phyloP scores from a whole-genome alignment of 305 asterid species.

The Solanum hybrid region DNA sequence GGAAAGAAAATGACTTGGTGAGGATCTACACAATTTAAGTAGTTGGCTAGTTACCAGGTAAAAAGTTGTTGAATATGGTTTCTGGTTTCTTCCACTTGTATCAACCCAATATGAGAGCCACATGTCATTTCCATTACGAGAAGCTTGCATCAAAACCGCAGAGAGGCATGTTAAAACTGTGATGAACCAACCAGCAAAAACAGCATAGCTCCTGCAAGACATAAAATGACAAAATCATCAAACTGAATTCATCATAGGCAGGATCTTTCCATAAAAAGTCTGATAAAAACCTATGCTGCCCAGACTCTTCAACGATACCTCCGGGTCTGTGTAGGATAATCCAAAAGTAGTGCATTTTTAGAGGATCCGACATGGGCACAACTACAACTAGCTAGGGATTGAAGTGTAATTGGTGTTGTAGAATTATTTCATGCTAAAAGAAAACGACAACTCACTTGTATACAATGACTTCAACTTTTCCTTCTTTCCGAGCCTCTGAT shows the following conservation, averaged over 20 bases:
- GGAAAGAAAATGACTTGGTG: background rate
- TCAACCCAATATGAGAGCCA: conserved; percentile 99
- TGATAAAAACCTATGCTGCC: background rate
- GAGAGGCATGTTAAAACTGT: conserved; percentile 53
- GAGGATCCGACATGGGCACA: background rate
- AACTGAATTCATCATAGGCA: background rate
- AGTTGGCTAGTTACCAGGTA: conserved; percentile 53
- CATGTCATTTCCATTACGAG: conserved; percentile 94
- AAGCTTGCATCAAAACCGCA: conserved; percentile 91
- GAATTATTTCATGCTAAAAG: background rate
- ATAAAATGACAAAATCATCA: conserved; percentile 10
- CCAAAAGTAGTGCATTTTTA: background rate
- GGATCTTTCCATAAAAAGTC: background rate
- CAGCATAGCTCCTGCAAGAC: conserved; percentile 74
- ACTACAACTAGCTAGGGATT: background rate
- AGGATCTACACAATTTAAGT: background rate
- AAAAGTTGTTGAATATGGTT: conserved; percentile 56
- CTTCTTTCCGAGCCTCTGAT: conserved; percentile 75
- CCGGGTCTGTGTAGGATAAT: background rate
- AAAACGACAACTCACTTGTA: conserved; percentile 66
- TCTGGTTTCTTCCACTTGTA: conserved; percentile 41
- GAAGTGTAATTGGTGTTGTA: background rate
- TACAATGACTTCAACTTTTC: conserved; percentile 70
- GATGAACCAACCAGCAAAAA: conserved; percentile 74
- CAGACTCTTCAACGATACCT: background rate